Evolutionary conservation across 1,284 basidiomycete genomes (phyloP), one percentile per base, ranked within the genome.

Genomic region (Moesziomyces aphidis): DNA sequence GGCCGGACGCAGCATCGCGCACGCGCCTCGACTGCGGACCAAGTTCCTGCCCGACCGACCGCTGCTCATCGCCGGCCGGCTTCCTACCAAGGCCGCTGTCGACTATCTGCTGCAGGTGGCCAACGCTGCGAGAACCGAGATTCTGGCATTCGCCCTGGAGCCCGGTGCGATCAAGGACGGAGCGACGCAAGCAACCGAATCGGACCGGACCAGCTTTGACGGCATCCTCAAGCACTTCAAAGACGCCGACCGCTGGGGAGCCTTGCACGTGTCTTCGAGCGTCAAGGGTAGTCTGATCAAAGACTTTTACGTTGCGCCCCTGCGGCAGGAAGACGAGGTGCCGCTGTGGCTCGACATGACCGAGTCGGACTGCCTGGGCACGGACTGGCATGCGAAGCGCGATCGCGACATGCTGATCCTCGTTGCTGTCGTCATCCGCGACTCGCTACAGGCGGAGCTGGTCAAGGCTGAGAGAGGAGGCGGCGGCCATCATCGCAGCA

Each of bases 271-370:
- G 39, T 65, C 73, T 13, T 67, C 67, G 15, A 67, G 68, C n/a
- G 68, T 63, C 47, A 71, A 64, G 31, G 58, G 65, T 22, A 56
- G 62, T 5, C 56, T 82, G 50, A 73, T 84, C 53, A 84, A 84
- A 49, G 83, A 84, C 68, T 83, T 84, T 34, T 84, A 84, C 61
- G 44, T 82, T 1, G 80, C 75, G 2, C 76, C 83, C 13, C 69
- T 84, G 23, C 58, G 50, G 31, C 66, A 73, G 31, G 56, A 81
- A 48, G 60, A 68, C 15, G 66, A 72, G 11, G 73, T 81, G 39
- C 83, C 83, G 15, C 61, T 77, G 2, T 84, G 83, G 83, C 72
- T 84, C 42, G 66, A 66, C 8, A 46, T 73, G 53, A 44, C 79
- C 6, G 60, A 74, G 42, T 67, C 78, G 10, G 74, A 75, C 13